Conservation (phyloP, 306 rosid species). For the Malus orientalis region DNA sequence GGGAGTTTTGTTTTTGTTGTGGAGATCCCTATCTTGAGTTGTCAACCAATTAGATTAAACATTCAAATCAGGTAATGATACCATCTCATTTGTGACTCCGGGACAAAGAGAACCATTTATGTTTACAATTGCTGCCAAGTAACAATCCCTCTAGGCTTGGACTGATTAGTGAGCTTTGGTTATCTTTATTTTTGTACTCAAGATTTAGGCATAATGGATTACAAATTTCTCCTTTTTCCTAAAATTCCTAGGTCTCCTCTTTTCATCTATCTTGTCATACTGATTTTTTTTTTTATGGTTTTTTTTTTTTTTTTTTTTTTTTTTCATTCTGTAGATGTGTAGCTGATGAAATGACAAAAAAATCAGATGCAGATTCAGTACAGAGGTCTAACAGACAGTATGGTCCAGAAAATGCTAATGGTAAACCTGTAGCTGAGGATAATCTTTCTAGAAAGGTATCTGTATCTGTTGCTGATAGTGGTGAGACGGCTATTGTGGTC, state of each 20-base stretch:
- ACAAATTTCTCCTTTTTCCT: slow-evolving; percentile 16
- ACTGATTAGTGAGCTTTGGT: background rate
- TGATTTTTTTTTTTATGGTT: background rate
- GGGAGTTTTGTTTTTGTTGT: background rate
- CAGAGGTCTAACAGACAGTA: slow-evolving; percentile 22
- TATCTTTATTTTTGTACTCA: background rate
- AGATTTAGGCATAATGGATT: background rate
- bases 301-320: slow-evolving; percentile 5
- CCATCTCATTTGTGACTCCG: background rate
- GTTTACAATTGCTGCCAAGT: background rate
- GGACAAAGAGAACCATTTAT: background rate
- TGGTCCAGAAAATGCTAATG: slow-evolving; percentile 28
- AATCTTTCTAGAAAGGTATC: slow-evolving; percentile 61
- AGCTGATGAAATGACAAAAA: slow-evolving; percentile 39
- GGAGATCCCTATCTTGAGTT: background rate
- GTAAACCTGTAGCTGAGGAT: slow-evolving; percentile 31
- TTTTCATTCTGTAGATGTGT: slow-evolving; percentile 54
- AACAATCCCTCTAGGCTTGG: background rate
- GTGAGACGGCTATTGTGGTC: slow-evolving; percentile 91
- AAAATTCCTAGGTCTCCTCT: slow-evolving; percentile 9
- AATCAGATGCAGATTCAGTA: slow-evolving; percentile 28
- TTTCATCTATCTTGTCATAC: slow-evolving; percentile 2
- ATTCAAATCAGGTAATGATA: too few species aligned
- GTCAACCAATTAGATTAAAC: background rate
- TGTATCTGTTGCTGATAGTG: slow-evolving; percentile 80